Evolutionary conservation across 2,329 filamentous ascomycete genomes (phyloP), one percentile per base, ranked within the genome.

Genomic region (Paecilomyces dactylethromorphus): DNA sequence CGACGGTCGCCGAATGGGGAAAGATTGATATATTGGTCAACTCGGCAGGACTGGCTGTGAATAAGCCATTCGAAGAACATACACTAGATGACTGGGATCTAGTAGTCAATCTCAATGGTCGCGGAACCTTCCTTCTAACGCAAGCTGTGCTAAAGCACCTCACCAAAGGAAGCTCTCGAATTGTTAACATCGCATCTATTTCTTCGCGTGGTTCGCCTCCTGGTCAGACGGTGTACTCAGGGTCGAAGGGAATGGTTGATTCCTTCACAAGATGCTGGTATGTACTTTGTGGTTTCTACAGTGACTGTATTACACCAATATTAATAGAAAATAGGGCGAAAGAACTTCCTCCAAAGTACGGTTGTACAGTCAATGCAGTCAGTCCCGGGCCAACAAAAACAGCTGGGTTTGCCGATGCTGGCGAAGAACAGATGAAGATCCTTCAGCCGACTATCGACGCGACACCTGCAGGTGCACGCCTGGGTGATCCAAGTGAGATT

Each of bases 181-280:
- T 80, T 56, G 67, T 81, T 63, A 80, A 80, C 59, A 78, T 81
- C 54, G 70, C 66, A 29, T 75, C 70, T 58, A 70, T 75, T 33
- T 73, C 71, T 13, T 66, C 74, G 31, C 66, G 71, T 5, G 73
- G 62, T 15, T 70, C 69, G 26, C 26, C 26, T 29, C 26, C 26
- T 29, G 26, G 26, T 29, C 75, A 78, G 62, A 79, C 77, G n/a
- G 77, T 81, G 59, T 81, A 81, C 63, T 76, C 78, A 3, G 78
- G 78, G 0, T 79, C 76, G 8, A 81, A 81, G 64, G 77, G 76
- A n/a, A 80, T 80, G 76, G 71, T 79, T 0, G 79, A 81, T 61
- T 72, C 71, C 2, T 79, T 81, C 57, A 81, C 79, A 0, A 68
- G 71, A 24, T 72, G 71, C 49, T 80, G 79, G 75, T 29, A 29